Conservation (phyloP, 2,329 filamentous ascomycete genomes). For the Fusarium redolens region DNA sequence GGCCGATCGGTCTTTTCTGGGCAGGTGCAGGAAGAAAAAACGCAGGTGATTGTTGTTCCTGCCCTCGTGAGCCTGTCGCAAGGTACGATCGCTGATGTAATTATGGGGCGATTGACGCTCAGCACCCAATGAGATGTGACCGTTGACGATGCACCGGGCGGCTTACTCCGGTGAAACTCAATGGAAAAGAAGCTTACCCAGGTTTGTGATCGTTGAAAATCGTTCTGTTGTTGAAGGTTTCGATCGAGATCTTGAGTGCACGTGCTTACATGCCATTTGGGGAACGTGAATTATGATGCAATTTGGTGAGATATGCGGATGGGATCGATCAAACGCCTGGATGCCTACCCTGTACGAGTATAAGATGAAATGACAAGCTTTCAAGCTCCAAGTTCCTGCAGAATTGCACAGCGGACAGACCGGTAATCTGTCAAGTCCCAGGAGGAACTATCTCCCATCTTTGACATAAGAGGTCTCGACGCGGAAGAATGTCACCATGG, state of each 20-base stretch:
- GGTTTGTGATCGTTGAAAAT: background rate
- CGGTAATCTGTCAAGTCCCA: slow-evolving; percentile 68
- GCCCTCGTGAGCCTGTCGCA: slow-evolving; percentile 26
- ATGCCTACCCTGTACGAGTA: background rate
- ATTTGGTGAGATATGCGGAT: background rate
- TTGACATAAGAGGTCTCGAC: slow-evolving; percentile 63
- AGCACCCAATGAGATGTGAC: background rate
- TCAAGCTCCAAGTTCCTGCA: fast-evolving
- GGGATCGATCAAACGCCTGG: fast-evolving
- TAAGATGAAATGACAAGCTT: background rate
- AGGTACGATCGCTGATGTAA: slow-evolving; percentile 22
- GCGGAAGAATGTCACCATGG: slow-evolving; percentile 73
- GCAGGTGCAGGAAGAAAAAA: slow-evolving; percentile 3
- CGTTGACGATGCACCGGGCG: background rate
- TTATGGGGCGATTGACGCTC: background rate
- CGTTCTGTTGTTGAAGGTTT: background rate
- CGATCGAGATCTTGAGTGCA: background rate
- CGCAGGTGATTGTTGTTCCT: slow-evolving; percentile 25
- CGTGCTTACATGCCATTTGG: background rate
- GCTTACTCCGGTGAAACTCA: slow-evolving; percentile 19
- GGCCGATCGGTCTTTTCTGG: slow-evolving; percentile 20
- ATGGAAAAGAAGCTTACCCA: slow-evolving; percentile 16
- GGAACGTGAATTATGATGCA: fast-evolving
- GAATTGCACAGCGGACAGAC: slow-evolving; percentile 66
- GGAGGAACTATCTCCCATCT: slow-evolving; percentile 69